Conservation (phyloP, 148 eudicot species). For the Mesembryanthemum crystallinum region DNA sequence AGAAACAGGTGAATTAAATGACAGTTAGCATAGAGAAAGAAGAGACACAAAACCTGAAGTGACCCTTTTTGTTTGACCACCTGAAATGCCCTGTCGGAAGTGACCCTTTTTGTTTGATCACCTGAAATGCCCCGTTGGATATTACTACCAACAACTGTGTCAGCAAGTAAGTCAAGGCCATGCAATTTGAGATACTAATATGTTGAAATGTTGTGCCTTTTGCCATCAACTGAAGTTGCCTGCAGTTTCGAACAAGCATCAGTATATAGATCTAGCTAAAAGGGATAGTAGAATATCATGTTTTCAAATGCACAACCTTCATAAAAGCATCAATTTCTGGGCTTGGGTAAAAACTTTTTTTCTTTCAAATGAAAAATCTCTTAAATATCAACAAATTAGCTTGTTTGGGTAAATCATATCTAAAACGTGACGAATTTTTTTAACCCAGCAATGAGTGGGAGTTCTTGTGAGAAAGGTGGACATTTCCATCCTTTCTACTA, state of each 20-base stretch:
- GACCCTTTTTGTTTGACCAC: constrained; percentile 92
- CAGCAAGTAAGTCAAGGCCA: constrained; percentile 81
- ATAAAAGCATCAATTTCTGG: constrained; percentile 94
- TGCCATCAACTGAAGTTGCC: constrained; percentile 73
- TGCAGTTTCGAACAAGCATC: constrained; percentile 24
- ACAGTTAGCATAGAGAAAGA: neutral
- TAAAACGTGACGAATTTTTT: neutral
- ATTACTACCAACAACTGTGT: constrained; percentile 76
- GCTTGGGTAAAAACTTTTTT: constrained; percentile 57
- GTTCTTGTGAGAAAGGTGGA: too few species aligned
- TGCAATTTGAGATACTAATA: constrained; percentile 76
- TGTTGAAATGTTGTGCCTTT: constrained; percentile 63
- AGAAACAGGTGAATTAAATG: too few species aligned
- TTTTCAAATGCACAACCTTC: too few species aligned
- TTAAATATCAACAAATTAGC: neutral
- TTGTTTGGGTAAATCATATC: neutral
- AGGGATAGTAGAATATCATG: constrained; percentile 4
- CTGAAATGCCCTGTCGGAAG: constrained; percentile 87
- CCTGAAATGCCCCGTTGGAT: constrained; percentile 91
- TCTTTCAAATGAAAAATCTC: constrained; percentile 27
- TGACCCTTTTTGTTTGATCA: constrained; percentile 89
- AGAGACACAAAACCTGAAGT: constrained; percentile 66
- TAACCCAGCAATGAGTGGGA: too few species aligned
- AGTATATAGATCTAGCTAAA: constrained; percentile 2
- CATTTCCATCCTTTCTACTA: too few species aligned